A percentile compares a stretch with the other conserved stretches of the same genome.
Conservation (phyloP, 257 asterid species). For the Misopates orontium region DNA sequence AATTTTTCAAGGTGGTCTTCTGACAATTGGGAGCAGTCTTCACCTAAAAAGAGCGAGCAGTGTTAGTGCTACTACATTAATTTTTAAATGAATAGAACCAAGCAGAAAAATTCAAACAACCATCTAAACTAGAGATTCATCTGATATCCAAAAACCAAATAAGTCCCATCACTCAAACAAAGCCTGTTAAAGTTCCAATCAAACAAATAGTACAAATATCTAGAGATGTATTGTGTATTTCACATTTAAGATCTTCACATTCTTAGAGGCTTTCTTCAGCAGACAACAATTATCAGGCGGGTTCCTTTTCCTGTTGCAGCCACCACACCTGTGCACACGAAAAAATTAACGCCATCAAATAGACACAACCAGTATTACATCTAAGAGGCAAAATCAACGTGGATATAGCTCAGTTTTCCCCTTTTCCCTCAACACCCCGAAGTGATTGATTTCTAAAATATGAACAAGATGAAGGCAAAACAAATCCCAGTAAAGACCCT, state of each 20-base stretch:
- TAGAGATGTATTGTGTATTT: slow-evolving; percentile 19
- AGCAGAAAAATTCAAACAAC: not conserved
- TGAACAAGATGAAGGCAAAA: not conserved
- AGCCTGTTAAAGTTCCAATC: slow-evolving; percentile 9
- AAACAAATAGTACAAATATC: slow-evolving; percentile 5
- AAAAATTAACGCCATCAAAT: slow-evolving; percentile 43
- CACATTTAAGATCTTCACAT: slow-evolving; percentile 13
- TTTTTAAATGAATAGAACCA: slow-evolving; percentile 10
- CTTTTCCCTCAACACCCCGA: not conserved
- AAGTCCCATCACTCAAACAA: slow-evolving; percentile 13
- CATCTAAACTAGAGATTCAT: not conserved
- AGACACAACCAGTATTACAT: slow-evolving; percentile 39
- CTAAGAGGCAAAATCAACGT: slow-evolving; percentile 16
- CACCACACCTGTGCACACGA: slow-evolving; percentile 36
- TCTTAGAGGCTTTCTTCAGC: slow-evolving; percentile 43
- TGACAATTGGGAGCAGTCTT: slow-evolving; percentile 32
- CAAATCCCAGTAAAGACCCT: too few species aligned
- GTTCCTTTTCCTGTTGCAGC: slow-evolving; percentile 43
- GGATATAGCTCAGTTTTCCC: not conserved
- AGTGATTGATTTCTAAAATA: too few species aligned
- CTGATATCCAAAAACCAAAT: slow-evolving; percentile 13
- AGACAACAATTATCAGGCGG: slow-evolving; percentile 36
- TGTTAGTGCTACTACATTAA: slow-evolving; percentile 15
- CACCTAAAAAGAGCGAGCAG: slow-evolving; percentile 42
- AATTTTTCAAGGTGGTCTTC: slow-evolving; percentile 34